Evolutionary conservation across 1,284 basidiomycete species (phyloP), one percentile per base, ranked within the genome.

Genomic region (Leccinum fallax): DNA sequence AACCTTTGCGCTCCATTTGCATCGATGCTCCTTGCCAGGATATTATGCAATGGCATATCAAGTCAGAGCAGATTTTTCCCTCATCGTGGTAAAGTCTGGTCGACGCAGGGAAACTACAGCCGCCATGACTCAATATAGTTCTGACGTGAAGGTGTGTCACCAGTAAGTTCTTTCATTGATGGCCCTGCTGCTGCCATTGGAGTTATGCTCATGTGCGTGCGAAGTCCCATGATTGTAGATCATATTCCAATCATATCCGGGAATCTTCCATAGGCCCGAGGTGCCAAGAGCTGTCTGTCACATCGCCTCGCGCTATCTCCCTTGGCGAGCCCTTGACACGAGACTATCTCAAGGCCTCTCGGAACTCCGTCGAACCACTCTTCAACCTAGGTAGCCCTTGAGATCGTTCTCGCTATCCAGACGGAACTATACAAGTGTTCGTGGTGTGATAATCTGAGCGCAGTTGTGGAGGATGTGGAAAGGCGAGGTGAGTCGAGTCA

Each of bases 381-480:
- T 46, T 46, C 19, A 19, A 46, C 43, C n/a, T 8, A 38, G 38
- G 7, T 16, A 3, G 38, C 7, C 38, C 38, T 46, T 10, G 43
- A 19, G 43, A 46, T 46, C 43, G 19, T 46, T 10, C 10, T 46
- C 19, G 10, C 43, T 19, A 19, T 43, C 10, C 43, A 10, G 40
- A 77, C 83, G 24, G 72, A 67, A 53, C 68, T 86, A 32, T 85
- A 85, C 69, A 71, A 78, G 30, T 87, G 85, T 64, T 84, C 84
- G 24, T 83, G 80, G 78, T 87, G 85, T 65, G 77, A 80, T 5
- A 86, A 85, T 63, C 83, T 83, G 10, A 85, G 83, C 40, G 85
- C 84, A 2, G 76, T 77, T 86, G 85, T 74, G 73, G 72, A 9
- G 78, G 78, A n/a, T 83, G 82, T 61, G 68, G 73, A 40, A 78